Percentiles rank a stretch among this genome's conserved stretches.
phyloP scores from a whole-genome alignment of 345 rosid genomes.

The Eucalyptus urophylla region DNA sequence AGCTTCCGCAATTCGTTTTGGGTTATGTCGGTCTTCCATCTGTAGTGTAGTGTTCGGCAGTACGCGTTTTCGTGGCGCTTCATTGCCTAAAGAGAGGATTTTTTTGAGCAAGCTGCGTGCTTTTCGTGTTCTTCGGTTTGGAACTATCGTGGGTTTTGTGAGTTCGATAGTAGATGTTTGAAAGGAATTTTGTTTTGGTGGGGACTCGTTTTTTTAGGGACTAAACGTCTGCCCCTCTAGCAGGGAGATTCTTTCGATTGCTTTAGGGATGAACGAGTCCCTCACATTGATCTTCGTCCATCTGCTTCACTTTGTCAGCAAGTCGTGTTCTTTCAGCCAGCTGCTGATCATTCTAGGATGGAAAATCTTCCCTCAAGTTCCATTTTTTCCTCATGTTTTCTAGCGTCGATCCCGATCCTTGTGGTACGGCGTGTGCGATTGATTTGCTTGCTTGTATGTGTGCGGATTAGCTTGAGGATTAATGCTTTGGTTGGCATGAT shows the following conservation, averaged over 20 bases:
- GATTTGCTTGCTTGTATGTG: neutral
- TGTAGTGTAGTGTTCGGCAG: neutral
- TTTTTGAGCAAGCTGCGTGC: neutral
- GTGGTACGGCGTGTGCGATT: neutral
- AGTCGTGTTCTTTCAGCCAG: neutral
- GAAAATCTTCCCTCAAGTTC: neutral
- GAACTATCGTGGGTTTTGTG: neutral
- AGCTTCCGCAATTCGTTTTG: neutral
- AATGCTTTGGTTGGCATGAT: neutral
- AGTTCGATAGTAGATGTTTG: neutral
- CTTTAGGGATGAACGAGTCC: neutral
- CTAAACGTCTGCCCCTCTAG: neutral
- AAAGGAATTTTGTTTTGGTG: too few species aligned
- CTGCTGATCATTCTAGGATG: neutral
- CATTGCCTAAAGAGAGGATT: neutral
- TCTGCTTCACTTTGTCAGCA: neutral
- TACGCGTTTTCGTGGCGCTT: neutral
- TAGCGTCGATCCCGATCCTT: neutral
- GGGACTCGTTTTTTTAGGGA: neutral
- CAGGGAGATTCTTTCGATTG: neutral
- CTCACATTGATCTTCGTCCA: neutral
- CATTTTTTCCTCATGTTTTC: neutral
- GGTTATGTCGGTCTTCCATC: neutral
- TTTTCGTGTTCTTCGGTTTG: neutral
- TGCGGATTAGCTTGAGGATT: neutral